Evolutionary conservation across 805 yeast species (phyloP).

Genomic region (Hanseniaspora pseudoguilliermondii): DNA sequence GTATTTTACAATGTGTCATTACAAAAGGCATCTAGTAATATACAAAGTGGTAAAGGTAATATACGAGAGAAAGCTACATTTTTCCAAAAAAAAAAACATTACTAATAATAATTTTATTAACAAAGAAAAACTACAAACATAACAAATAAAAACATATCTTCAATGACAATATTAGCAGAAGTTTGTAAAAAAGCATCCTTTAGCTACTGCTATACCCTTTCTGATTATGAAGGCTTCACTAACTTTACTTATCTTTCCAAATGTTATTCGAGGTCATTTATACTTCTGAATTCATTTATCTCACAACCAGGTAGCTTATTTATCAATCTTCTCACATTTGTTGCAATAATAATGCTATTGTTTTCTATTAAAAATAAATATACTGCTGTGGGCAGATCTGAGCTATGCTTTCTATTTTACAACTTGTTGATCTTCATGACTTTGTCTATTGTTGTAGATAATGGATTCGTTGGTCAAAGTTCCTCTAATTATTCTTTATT

Average conservation of each 20-base stretch:
- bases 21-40: too few relatives aligned
- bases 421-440: slow-evolving; percentile 44
- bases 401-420: slow-evolving; percentile 65
- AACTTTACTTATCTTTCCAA: neutral
- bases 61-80: too few relatives aligned
- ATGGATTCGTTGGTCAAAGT: slow-evolving; percentile 87
- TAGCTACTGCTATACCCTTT: slow-evolving; percentile 2
- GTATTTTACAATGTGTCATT: too few relatives aligned
- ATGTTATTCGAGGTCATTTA: slow-evolving; percentile 6
- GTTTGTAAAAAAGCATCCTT: slow-evolving; percentile 1
- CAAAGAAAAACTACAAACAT: neutral
- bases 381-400: slow-evolving; percentile 88
- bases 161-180: neutral
- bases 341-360: slow-evolving; percentile 35
- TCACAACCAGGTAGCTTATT: neutral
- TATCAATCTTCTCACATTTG: neutral
- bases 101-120: too few relatives aligned
- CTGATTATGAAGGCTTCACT: neutral
- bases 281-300: neutral
- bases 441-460: slow-evolving; percentile 65
- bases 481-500: slow-evolving; percentile 63
- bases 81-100: too few relatives aligned
- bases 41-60: too few relatives aligned
- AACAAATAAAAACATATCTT: neutral
- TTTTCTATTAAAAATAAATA: slow-evolving; percentile 70